A percentile compares a stretch with the other conserved stretches of the same genome.
These are phyloP conservation scores for Grosmannia clavigera DNA, from an alignment of 2,329 filamentous ascomycete species.

Conservation along the genomic window DNA sequence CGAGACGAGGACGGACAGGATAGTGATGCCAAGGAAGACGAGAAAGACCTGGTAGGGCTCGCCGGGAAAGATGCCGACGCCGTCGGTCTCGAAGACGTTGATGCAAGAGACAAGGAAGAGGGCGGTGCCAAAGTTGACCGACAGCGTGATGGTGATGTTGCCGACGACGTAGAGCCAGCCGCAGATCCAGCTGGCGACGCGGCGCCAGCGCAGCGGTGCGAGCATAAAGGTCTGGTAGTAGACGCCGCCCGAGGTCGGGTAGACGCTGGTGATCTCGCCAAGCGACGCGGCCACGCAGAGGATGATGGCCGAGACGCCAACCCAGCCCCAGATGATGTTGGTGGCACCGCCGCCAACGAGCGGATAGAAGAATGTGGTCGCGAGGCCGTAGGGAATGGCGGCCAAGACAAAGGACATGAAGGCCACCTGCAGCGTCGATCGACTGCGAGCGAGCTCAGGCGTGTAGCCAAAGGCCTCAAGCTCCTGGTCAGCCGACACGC, in stretches of 20 bases:
- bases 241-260: not conserved
- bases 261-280: not conserved
- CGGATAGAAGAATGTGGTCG: not conserved
- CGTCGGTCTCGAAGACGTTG: not conserved
- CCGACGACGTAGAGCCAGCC: not conserved
- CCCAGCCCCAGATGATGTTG: not conserved
- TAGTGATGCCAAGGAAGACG: not conserved
- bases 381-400: not conserved
- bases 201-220: not conserved
- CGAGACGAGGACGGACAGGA: not conserved
- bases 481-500: not conserved
- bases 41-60: not conserved
- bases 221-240: not conserved
- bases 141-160: not conserved
- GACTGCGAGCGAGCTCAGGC: not conserved
- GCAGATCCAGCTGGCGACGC: not conserved
- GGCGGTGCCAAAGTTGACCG: not conserved
- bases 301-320: not conserved
- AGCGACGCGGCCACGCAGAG: not conserved
- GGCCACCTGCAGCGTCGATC: not conserved
- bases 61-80: not conserved
- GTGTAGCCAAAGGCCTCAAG: not conserved
- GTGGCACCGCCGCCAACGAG: not conserved
- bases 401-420: constrained; percentile 1
- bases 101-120: not conserved